phyloP scores from a whole-genome alignment of 1,139 yeast genomes.

The Debaryomyces robertsiae region DNA sequence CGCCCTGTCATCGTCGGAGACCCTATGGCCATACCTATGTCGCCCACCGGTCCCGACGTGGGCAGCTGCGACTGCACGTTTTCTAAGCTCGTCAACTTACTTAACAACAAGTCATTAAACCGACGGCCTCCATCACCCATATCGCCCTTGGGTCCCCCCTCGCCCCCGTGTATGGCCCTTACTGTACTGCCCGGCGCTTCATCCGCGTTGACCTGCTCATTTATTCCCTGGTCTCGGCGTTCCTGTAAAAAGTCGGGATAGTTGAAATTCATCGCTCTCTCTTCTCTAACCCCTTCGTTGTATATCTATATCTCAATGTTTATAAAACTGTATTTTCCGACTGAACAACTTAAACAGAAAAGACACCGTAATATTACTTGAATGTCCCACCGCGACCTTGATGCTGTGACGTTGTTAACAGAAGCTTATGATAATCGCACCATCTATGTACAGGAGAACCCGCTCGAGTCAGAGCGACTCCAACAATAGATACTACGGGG shows the following conservation, averaged over 20 bases:
- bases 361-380: constrained; percentile 1
- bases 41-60: constrained; percentile 3
- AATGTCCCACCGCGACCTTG: constrained; percentile 8
- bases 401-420: constrained; percentile 8
- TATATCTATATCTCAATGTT: neutral
- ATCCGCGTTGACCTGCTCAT: constrained; percentile 2
- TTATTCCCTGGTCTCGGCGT: constrained; percentile 7
- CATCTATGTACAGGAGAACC: constrained; percentile 4
- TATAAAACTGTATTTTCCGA: neutral
- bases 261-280: constrained; percentile 32
- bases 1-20: constrained; percentile 1
- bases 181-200: neutral
- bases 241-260: constrained; percentile 40
- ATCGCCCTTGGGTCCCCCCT: neutral
- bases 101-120: constrained; percentile 33
- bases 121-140: constrained; percentile 10
- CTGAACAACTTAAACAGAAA: constrained; percentile 2
- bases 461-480: neutral
- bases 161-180: neutral
- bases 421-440: constrained; percentile 8
- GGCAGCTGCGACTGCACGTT: constrained; percentile 11
- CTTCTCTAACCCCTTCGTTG: constrained; percentile 3
- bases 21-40: constrained; percentile 1
- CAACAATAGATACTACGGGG: constrained; percentile 1
- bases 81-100: constrained; percentile 31